Percentiles rank a stretch among this genome's conserved stretches.
Evolutionary conservation across 495 filamentous ascomycete species (phyloP).

Genomic region (Hyaloscypha hepaticicola): DNA sequence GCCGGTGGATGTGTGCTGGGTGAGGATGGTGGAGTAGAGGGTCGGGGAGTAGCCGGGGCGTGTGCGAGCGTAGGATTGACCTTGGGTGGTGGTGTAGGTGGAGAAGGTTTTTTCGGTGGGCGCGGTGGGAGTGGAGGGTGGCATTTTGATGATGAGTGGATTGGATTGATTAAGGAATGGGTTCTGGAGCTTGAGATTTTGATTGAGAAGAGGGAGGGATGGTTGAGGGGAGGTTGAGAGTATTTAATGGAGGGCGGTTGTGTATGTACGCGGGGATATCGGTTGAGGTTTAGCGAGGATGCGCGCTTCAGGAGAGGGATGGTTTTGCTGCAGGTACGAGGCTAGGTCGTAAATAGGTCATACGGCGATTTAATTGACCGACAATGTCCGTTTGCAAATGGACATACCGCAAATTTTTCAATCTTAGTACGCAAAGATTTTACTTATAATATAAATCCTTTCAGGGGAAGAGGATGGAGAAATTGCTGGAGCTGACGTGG

Average conservation of each 20-base stretch:
- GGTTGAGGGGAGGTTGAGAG: background rate
- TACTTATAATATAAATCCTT: background rate
- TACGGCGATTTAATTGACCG: background rate
- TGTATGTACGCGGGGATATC: background rate
- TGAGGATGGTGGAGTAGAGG: conserved; percentile 46
- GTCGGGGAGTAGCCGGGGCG: conserved; percentile 43
- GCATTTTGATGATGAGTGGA: background rate
- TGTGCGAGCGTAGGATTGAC: conserved; percentile 41
- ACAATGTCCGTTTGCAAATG: background rate
- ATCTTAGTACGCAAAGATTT: background rate
- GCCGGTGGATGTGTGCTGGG: conserved; percentile 48
- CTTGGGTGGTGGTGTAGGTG: conserved; percentile 43
- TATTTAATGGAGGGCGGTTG: background rate
- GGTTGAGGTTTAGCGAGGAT: background rate
- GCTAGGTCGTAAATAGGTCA: background rate
- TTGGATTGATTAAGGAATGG: background rate
- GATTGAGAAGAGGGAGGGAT: background rate
- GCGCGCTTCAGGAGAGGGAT: background rate
- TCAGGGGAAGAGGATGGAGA: background rate
- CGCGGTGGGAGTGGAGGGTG: conserved; percentile 2
- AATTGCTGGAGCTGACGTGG: background rate
- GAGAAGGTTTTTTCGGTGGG: conserved; percentile 42
- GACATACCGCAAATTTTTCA: background rate
- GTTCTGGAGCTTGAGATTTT: background rate
- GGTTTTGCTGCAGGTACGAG: background rate